Evolutionary conservation across 495 filamentous ascomycete species (phyloP), one percentile per base, ranked within the genome.

Genomic region (Penicillium turbatum): DNA sequence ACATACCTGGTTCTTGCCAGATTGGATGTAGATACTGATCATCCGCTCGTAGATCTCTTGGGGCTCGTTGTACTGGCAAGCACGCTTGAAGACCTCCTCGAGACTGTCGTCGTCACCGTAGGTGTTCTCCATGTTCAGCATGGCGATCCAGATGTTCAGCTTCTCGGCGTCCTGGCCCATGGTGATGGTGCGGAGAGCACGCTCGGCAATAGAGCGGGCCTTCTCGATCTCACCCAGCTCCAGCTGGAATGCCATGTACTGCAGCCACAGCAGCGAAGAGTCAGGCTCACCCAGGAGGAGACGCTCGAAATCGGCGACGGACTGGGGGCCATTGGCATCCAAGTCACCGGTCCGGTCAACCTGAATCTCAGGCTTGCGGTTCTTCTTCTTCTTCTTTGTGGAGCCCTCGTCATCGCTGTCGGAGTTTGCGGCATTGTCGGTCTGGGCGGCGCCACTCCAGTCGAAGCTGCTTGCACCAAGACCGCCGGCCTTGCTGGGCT

Each of bases 181-280:
- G 69, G 86, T 84, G 65, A 97, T 97, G 9, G 85, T 92, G 59
- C 86, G 84, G 50, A 97, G 77, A 11, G 93, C 93, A 53, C 93
- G 86, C 69, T 96, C 87, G 21, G 89, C 91, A 56, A 96, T 85
- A 50, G 91, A 84, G 44, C 93, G 82, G 7, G 93, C 90, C 67
- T 87, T 91, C 35, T 83, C 81, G 26, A 92, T 72, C 63, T 97
- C 93, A 68, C 87, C 88, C 47, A 95, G 77, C 67, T 96, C 86
- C 63, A 97, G 82, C 71, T 97, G 90, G 76, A 96, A 96, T 17
- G 92, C 91, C 87, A 97, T 95, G 73, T 97, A 98, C 56, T 86
- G 80, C 45, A 95, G 86, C 93, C 93, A 98, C 21, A 97, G 77
- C 40, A 85, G 72, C 1, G 93, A 95, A 7, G 86, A 88, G 65